Base-by-base conservation (phyloP, 495 filamentous ascomycete species). In the Wilcoxina mikolae region DNA sequence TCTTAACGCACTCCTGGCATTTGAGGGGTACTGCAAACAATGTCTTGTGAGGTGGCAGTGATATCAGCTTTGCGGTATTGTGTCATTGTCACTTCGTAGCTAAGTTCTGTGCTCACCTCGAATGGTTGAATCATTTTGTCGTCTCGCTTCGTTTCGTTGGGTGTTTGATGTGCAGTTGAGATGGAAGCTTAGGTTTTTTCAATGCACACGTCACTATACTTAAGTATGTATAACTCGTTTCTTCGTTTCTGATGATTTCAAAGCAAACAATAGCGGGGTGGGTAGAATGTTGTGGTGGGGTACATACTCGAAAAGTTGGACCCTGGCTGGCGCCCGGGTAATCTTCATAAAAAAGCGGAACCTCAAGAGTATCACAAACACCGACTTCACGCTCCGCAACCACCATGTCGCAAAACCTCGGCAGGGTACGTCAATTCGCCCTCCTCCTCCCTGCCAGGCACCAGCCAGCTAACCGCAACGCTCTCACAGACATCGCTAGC, bases 11-110 rank as follows among this genome's bases (percentile, higher is more conserved):
- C 61, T 73, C 68, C 39, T 93, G 82, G 69, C 91, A 96, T 68
- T 78, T 83, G 76, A 98, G 83, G 23, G 86, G 89, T 67, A 96
- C 91, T 56, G 90, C 85, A 65, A 98, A 95, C 56, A 88, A 82
- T 38, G 88, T 94, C 85, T 95, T 9, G 17, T n/a, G 17, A 9
- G 31, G 31, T 35, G 7, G 31, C 31, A 35, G 15, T 35, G 31
- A 7, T 35, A 35, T 5, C 31, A 35, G 31, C 31, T 35, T 15
- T 35, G 7, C 31, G 31, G 31, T 5, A n/a, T n/a, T n/a, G n/a
- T n/a, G n/a, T n/a, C n/a, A n/a, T n/a, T n/a, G n/a, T n/a, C n/a
- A n/a, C n/a, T n/a, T n/a, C n/a, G 31, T 15, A 5, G 31, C 7
- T 5, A 35, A 35, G 7, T 7, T 5, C 31, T 35, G 5, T 35